Base-by-base conservation (phyloP, 768 basidiomycete genomes). In the Tylopilus felleus region DNA sequence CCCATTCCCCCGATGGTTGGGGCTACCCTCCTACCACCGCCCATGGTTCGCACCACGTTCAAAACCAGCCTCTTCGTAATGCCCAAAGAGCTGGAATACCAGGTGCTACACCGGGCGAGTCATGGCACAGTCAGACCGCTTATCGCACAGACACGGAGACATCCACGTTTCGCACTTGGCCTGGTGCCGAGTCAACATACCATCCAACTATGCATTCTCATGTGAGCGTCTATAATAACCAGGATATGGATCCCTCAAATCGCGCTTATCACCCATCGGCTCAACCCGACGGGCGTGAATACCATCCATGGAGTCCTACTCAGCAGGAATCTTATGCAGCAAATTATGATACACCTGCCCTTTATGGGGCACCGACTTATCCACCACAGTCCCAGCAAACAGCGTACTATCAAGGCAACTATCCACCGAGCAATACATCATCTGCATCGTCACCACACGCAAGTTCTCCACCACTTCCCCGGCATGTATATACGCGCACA, bases 401-500 rank as follows among this genome's bases (percentile, higher is more conserved):
- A 49, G 55, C 73, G 12, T 65, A 65, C 48, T 71, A 71, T 57
- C 72, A 65, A 51, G 47, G 50, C 47, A 61, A 45, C 39, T 60
- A 64, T 31, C n/a, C 62, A 29, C 68, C 60, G 41, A 64, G 61
- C 60, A 66, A 46, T 36, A 12, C 60, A 6, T 67, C 66, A 0
- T 54, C 64, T 5, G 52, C 64, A 43, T 63, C 70, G 47, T 62
- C 70, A 17, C 71, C 73, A 43, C 65, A 71, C 42, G 53, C 70
- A 25, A 49, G 27, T 12, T 61, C 74, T 36, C 73, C 77, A 39
- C 75, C 83, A 50, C 71, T 81, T 51, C 78, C 85, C n/a, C 77
- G 84, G 52, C 80, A 88, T 60, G 77, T 83, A 6, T 93, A 90
- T 70, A 90, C 90, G 12, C 82, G 93, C 49, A 94, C 93, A 2